phyloP scores from a whole-genome alignment of 1,139 yeast species.

The Barnettozyma hawaiiensis region DNA sequence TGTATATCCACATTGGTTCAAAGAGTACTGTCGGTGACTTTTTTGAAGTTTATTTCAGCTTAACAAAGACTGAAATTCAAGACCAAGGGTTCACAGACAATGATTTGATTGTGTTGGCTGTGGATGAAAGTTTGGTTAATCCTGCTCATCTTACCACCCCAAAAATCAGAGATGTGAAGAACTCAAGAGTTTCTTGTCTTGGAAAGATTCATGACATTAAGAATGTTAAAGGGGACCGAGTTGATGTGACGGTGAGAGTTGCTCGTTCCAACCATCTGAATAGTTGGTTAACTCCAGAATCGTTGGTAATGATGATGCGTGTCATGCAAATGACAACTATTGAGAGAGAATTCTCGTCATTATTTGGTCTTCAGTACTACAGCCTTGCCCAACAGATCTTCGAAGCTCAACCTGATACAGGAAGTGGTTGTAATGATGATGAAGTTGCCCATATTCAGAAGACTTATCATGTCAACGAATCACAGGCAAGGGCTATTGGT shows the following conservation, averaged over 20 bases:
- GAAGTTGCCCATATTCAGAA: slow-evolving; percentile 39
- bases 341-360: slow-evolving; percentile 86
- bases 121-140: slow-evolving; percentile 20
- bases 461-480: slow-evolving; percentile 62
- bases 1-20: slow-evolving; percentile 67
- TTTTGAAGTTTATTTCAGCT: slow-evolving; percentile 81
- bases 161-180: slow-evolving; percentile 15
- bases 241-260: slow-evolving; percentile 73
- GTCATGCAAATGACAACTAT: slow-evolving; percentile 86
- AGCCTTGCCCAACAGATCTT: slow-evolving; percentile 64
- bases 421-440: slow-evolving; percentile 32
- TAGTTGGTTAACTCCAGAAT: slow-evolving; percentile 53
- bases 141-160: slow-evolving; percentile 23
- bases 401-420: slow-evolving; percentile 53
- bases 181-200: slow-evolving; percentile 42
- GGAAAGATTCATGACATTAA: slow-evolving; percentile 77
- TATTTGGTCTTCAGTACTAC: slow-evolving; percentile 76
- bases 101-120: slow-evolving; percentile 68
- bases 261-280: slow-evolving; percentile 36
- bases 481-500: slow-evolving; percentile 86
- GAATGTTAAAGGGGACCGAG: slow-evolving; percentile 53
- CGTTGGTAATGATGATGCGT: slow-evolving; percentile 58
- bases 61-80: slow-evolving; percentile 45
- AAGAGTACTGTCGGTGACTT: slow-evolving; percentile 81
- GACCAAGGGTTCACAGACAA: slow-evolving; percentile 63